Evolutionary conservation across 192 early-diverging fungal genomes (phyloP), one percentile per base, ranked within the genome.

Genomic region (Backusella westeae): DNA sequence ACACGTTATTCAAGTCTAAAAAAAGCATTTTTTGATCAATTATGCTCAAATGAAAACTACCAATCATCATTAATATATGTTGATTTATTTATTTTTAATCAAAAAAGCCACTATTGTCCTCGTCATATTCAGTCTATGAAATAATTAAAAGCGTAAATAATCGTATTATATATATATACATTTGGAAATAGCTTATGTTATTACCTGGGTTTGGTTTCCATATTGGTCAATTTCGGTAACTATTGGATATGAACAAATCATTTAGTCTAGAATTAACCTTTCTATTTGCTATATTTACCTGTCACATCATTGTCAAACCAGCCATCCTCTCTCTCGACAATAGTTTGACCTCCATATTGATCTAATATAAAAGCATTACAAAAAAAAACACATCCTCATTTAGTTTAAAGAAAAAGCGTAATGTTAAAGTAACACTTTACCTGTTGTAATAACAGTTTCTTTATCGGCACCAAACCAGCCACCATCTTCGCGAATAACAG

Each of bases 401-500:
- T 23, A 3, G 8, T 23, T 9, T 23, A 23, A 21, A 23, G 21
- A 56, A 26, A 56, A n/a, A 53, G 7, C 1, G 1, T n/a, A n/a
- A 21, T n/a, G n/a, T 19, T 53, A 67, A 67, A 36, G 19, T 21
- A 68, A 69, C 38, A 21, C 6, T 34, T 9, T 81, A 78, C 76
- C 73, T 77, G 67, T 69, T 15, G 73, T 71, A 59, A 77, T 35
- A 35, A 75, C 63, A 12, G 76, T 77, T 72, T 77, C 69, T 7
- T 46, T 71, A 52, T 81, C 80, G 34, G 39, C 52, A 26, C 76
- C 76, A 71, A 77, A 81, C 73, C 72, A 78, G 34, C 76, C 76
- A 44, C 73, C 68, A 41, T 77, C 80, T 44, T 81, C 73, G 12
- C 72, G 65, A 72, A 77, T 81, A 56, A 81, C 42, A 41, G 80